Conservation (phyloP, 106 monocot genomes). For the Dendrobium nobile region DNA sequence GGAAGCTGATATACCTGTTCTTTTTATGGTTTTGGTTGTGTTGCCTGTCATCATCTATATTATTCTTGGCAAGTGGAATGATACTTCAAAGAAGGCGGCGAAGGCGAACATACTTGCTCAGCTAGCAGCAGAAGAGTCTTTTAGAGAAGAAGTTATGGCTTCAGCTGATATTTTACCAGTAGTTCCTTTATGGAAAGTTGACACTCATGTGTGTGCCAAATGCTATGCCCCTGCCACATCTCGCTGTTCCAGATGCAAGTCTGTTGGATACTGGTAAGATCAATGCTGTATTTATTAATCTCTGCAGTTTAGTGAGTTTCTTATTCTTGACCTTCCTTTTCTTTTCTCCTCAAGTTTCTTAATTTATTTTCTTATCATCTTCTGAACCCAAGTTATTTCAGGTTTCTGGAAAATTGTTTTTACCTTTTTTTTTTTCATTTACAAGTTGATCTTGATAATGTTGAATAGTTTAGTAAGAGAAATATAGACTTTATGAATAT, state of each 20-base stretch:
- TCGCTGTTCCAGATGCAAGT: slow-evolving; percentile 94
- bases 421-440: not conserved
- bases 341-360: not conserved
- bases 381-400: not conserved
- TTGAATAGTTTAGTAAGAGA: not conserved
- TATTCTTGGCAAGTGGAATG: slow-evolving; percentile 84
- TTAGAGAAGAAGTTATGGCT: slow-evolving; percentile 39
- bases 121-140: slow-evolving; percentile 67
- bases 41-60: slow-evolving; percentile 84
- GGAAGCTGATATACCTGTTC: slow-evolving; percentile 88
- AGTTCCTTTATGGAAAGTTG: slow-evolving; percentile 21
- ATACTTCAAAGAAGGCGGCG: slow-evolving; percentile 57
- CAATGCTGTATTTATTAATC: not conserved
- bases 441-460: not conserved
- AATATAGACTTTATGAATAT: not conserved
- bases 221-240: slow-evolving; percentile 84
- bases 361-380: not conserved
- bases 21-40: slow-evolving; percentile 74
- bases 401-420: not conserved
- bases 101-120: slow-evolving; percentile 62
- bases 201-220: slow-evolving; percentile 61
- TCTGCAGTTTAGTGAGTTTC: not conserved
- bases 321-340: not conserved
- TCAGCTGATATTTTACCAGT: slow-evolving; percentile 31
- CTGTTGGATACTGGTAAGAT: slow-evolving; percentile 89